A percentile compares a stretch with the other conserved stretches of the same genome.
Evolutionary conservation across 2,329 filamentous ascomycete species (phyloP).

Genomic region (Aspergillus proliferans): DNA sequence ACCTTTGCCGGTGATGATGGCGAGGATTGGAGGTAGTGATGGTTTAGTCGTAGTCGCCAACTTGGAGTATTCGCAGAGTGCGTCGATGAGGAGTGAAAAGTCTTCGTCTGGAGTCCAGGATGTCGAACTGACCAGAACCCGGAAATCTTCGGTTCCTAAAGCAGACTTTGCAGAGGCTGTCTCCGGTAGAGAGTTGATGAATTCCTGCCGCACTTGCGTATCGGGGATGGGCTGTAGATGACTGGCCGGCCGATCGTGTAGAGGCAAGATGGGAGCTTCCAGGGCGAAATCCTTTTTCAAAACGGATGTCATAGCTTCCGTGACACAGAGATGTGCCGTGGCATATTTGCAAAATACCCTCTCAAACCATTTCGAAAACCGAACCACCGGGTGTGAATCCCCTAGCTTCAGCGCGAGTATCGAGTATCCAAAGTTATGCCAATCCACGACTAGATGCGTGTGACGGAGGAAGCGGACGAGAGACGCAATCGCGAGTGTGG

Average conservation of each 20-base stretch:
- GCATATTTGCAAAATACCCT: slow-evolving; percentile 61
- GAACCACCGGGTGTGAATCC: slow-evolving; percentile 65
- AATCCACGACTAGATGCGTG: slow-evolving; percentile 82
- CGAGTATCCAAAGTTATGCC: slow-evolving; percentile 98
- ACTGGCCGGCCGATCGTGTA: slow-evolving; percentile 80
- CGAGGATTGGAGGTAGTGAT: slow-evolving; percentile 62
- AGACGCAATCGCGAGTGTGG: slow-evolving; percentile 71
- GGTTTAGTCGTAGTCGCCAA: slow-evolving; percentile 38
- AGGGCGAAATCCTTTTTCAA: slow-evolving; percentile 63
- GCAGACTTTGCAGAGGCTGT: slow-evolving; percentile 55
- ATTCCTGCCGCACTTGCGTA: slow-evolving; percentile 45
- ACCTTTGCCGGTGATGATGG: slow-evolving; percentile 91
- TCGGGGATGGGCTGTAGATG: slow-evolving; percentile 68
- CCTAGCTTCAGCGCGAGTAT: slow-evolving; percentile 69
- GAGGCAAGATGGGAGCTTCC: slow-evolving; percentile 57
- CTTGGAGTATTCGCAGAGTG: slow-evolving; percentile 67
- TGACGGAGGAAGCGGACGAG: slow-evolving; percentile 69
- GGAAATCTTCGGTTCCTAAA: slow-evolving; percentile 54
- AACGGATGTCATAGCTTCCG: slow-evolving; percentile 75
- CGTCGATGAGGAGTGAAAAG: slow-evolving; percentile 79
- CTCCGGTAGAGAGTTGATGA: slow-evolving; percentile 61
- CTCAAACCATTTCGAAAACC: slow-evolving; percentile 72
- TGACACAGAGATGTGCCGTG: slow-evolving; percentile 76
- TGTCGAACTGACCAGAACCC: slow-evolving; percentile 82
- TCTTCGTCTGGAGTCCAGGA: slow-evolving; percentile 98